These are phyloP conservation scores for Diospyros lotus DNA, from an alignment of 148 eudicot genomes.

Conservation along the genomic window DNA sequence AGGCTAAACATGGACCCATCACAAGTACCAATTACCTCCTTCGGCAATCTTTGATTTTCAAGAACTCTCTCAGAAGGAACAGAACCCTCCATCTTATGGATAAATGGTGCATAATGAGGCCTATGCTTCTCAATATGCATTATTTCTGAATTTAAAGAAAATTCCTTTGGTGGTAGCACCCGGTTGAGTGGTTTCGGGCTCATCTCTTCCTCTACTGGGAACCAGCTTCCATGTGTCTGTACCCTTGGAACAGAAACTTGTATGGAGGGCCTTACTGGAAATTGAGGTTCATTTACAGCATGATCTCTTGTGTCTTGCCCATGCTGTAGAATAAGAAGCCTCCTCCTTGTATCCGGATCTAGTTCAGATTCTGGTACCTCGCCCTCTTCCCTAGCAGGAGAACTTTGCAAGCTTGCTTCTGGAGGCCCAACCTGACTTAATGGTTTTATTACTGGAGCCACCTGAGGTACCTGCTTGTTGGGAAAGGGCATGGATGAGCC, in stretches of 20 bases:
- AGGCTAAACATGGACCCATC: background rate
- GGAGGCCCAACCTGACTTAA: constrained; percentile 46
- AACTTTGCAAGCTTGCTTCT: constrained; percentile 66
- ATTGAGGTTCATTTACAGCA: constrained; percentile 46
- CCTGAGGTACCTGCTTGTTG: constrained; percentile 43
- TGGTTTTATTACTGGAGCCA: constrained; percentile 46
- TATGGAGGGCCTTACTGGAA: constrained; percentile 54
- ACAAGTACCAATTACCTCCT: constrained; percentile 58
- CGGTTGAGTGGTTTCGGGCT: constrained; percentile 45
- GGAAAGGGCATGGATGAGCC: constrained; percentile 44
- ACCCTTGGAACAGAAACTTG: constrained; percentile 53
- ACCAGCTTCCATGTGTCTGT: constrained; percentile 77
- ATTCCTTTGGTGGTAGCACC: constrained; percentile 43
- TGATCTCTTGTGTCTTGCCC: constrained; percentile 76
- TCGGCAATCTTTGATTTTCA: constrained; percentile 58
- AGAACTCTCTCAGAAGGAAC: constrained; percentile 46
- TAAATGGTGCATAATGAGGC: constrained; percentile 55
- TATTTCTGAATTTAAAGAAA: constrained; percentile 43
- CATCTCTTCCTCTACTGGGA: constrained; percentile 72
- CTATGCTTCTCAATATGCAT: constrained; percentile 56
- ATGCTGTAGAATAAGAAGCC: constrained; percentile 95
- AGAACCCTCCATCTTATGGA: constrained; percentile 49
- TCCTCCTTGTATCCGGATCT: constrained; percentile 95
- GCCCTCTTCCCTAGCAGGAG: constrained; percentile 98
- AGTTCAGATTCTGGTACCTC: constrained; percentile 97